Base-by-base conservation (phyloP, 192 early-diverging fungal genomes). In the Gamsiella multidivaricata region DNA sequence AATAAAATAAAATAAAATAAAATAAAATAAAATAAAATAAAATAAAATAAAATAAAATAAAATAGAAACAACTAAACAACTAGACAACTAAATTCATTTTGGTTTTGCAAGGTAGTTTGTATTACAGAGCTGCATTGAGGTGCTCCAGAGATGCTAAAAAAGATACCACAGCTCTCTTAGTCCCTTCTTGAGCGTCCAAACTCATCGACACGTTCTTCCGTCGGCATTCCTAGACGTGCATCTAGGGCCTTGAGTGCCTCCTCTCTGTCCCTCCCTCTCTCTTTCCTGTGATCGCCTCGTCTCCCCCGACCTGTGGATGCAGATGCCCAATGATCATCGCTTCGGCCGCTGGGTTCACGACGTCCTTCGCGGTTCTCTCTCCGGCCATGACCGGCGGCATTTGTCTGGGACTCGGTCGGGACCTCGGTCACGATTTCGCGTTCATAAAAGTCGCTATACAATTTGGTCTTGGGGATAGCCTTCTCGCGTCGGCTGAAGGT, bases 381-480 rank as follows among this genome's bases (percentile, higher is more conserved):
- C 28, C 63, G 26, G 1, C 63, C 39, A 45, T 37, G 25, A 28
- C 18, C 51, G 20, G 18, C 39, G 14, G 34, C 18, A 3, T 4
- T 34, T 20, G 50, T 34, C 22, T 15, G 36, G 34, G 60, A 28
- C 2, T 62, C 69, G 34, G 18, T 15, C 1, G 60, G 41, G 8
- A 28, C 45, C 46, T 78, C 74, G 0, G 58, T 46, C 6, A 78
- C 5, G 18, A 47, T 45, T 32, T 78, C 74, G 17, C 60, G 60
- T 41, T 78, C 74, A 50, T 78, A 78, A 39, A 55, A 78, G 31
- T 78, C 74, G 58, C 74, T 78, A 25, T 78, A 78, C 65, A 78
- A 57, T 31, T 61, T 61, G 15, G 61, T 64, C 54, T 69, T 63
- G 9, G 74, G 74, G 5, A 78, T 69, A 0, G 60, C 45, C 49